Evolutionary conservation across 805 yeast genomes (phyloP), one percentile per base, ranked within the genome.

Genomic region (Ogataea pignaliae): DNA sequence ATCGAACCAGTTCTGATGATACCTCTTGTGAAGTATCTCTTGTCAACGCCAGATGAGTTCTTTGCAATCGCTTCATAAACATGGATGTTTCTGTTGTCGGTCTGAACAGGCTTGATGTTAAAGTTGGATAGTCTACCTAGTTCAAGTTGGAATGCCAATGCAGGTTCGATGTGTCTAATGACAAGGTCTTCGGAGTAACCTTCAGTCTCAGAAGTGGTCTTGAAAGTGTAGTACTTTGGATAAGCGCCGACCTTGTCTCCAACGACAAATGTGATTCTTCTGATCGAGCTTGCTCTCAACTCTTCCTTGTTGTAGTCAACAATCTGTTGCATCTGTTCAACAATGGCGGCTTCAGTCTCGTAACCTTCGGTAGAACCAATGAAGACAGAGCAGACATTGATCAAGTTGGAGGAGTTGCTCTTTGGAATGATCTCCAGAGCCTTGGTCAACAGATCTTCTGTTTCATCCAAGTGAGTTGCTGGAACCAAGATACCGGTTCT

Each of bases 141-240:
- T 70, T 93, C 99, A 55, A 93, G 78, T 73, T 93, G 99, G 85
- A 82, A 93, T 41, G 99, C 98, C 59, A 91, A 75, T 35, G 98
- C 97, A 18, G 99, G 99, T 68, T 93, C 98, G 56, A 93, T 89
- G 65, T 93, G 97, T 73, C 99, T 89, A 64, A 93, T 86, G 16
- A 90, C 90, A 68, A 83, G 81, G 71, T 93, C 96, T 71, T 93
- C 99, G 31, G 57, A 59, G 63, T 85, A 93, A 32, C 76, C 75
- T 41, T 95, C 95, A 49, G 91, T 21, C 33, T 47, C 42, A 1
- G 50, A 40, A 13, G 55, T 34, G 14, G 58, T 51, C 60, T 86
- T 87, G 78, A 88, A 93, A 33, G 98, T 93, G 73, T 83, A 93
- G 73, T 91, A 93, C 67, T 85, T 87, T 57, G 99, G 99, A 68